Conservation (phyloP, 1,139 yeast species). For the Hanseniaspora sp. region DNA sequence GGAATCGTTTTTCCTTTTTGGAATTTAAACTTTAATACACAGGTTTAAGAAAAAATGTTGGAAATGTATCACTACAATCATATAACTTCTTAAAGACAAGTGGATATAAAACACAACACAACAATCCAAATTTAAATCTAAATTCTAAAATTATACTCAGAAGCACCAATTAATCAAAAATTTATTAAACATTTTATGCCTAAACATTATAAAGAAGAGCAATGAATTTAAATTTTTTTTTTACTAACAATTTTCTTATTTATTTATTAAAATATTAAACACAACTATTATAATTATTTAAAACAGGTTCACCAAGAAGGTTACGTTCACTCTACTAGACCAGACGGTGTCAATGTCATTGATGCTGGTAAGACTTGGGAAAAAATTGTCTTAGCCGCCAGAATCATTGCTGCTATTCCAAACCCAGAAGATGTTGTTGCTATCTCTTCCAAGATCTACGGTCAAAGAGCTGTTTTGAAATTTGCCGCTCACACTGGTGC, state of each 20-base stretch:
- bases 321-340: slow-evolving; percentile 98
- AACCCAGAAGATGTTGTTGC: slow-evolving; percentile 98
- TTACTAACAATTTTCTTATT: slow-evolving; percentile 7
- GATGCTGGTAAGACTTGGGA: slow-evolving; percentile 99
- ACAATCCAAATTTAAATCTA: too few relatives aligned
- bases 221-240: neutral
- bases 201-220: neutral
- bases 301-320: slow-evolving; percentile 93
- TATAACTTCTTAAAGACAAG: too few relatives aligned
- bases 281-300: slow-evolving; percentile 12
- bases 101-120: too few relatives aligned
- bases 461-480: slow-evolving; percentile 99
- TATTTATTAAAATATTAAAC: neutral
- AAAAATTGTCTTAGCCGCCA: slow-evolving; percentile 98
- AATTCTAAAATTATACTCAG: too few relatives aligned
- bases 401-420: slow-evolving; percentile 99
- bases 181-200: too few relatives aligned
- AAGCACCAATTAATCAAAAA: too few relatives aligned
- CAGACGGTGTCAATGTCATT: slow-evolving; percentile 98
- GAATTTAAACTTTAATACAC: too few relatives aligned
- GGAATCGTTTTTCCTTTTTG: too few relatives aligned
- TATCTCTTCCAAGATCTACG: slow-evolving; percentile 97
- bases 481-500: slow-evolving; percentile 99
- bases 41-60: too few relatives aligned
- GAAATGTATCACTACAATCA: too few relatives aligned